Percentiles rank a stretch among this genome's conserved stretches.
Conservation (phyloP, 208 protist genomes). For the Acanthamoeba lenticulata region DNA sequence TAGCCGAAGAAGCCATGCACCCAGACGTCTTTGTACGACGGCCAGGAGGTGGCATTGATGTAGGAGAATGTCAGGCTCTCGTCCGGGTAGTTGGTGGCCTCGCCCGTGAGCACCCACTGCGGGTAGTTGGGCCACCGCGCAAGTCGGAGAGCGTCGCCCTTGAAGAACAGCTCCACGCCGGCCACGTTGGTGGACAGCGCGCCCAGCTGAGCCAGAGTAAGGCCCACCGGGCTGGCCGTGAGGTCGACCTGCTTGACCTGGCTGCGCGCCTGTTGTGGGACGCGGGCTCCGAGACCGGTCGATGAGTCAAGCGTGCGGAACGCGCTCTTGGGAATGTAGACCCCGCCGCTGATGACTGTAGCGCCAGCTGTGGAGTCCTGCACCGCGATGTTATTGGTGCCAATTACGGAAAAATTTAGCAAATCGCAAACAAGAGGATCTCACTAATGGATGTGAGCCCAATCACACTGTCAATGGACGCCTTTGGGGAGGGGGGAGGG, state of each 20-base stretch:
- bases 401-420: too few species aligned
- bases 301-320: not conserved
- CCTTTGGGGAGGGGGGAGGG: not conserved
- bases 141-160: not conserved
- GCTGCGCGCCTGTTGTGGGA: not conserved
- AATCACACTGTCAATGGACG: not conserved
- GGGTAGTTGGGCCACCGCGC: slow-evolving; percentile 36
- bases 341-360: slow-evolving; percentile 18
- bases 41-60: not conserved
- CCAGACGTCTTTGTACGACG: not conserved
- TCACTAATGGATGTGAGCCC: not conserved
- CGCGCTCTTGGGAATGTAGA: not conserved
- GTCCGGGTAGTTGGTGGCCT: not conserved
- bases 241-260: slow-evolving; percentile 9
- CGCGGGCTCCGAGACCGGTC: not conserved
- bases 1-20: slow-evolving; percentile 33
- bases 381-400: not conserved
- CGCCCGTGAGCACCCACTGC: not conserved
- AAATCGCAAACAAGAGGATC: not conserved
- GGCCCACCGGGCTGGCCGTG: not conserved
- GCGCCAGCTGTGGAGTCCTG: not conserved
- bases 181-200: not conserved
- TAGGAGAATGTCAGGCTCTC: not conserved
- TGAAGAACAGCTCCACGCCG: slow-evolving; percentile 52
- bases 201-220: not conserved